These are phyloP conservation scores for Solanum dulcamara DNA, from an alignment of 257 asterid genomes.

Conservation along the genomic window DNA sequence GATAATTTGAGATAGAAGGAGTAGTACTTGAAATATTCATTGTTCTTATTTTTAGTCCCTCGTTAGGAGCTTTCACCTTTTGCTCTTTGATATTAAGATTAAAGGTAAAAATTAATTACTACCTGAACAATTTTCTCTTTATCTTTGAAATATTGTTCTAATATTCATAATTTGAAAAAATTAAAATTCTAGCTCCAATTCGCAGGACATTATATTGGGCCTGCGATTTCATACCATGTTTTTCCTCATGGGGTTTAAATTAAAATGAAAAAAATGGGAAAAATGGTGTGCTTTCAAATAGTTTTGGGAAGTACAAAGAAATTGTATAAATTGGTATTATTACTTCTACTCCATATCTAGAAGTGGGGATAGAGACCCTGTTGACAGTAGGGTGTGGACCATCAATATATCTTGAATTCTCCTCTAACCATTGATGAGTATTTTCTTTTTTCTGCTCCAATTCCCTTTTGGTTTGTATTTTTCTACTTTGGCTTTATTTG, in stretches of 20 bases:
- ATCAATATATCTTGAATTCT: not conserved
- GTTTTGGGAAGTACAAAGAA: not conserved
- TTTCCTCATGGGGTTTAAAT: too few relatives aligned
- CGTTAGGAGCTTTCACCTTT: not conserved
- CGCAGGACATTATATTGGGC: too few relatives aligned
- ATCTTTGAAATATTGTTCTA: not conserved
- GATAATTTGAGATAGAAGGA: not conserved
- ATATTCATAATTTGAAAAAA: not conserved
- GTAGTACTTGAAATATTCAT: not conserved
- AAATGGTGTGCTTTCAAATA: not conserved
- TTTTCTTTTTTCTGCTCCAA: not conserved
- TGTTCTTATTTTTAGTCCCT: not conserved
- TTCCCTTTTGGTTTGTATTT: not conserved
- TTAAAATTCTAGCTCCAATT: too few relatives aligned
- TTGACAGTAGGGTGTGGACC: not conserved
- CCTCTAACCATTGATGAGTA: not conserved
- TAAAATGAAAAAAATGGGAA: not conserved
- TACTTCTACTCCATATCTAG: not conserved
- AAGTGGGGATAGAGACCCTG: not conserved
- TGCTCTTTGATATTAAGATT: not conserved
- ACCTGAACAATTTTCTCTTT: not conserved
- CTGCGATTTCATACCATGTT: too few relatives aligned
- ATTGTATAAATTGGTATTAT: not conserved
- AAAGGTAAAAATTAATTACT: not conserved
- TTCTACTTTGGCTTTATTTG: constrained; percentile 2